Base-by-base conservation (phyloP, 345 rosid species). In the Populus davidiana region DNA sequence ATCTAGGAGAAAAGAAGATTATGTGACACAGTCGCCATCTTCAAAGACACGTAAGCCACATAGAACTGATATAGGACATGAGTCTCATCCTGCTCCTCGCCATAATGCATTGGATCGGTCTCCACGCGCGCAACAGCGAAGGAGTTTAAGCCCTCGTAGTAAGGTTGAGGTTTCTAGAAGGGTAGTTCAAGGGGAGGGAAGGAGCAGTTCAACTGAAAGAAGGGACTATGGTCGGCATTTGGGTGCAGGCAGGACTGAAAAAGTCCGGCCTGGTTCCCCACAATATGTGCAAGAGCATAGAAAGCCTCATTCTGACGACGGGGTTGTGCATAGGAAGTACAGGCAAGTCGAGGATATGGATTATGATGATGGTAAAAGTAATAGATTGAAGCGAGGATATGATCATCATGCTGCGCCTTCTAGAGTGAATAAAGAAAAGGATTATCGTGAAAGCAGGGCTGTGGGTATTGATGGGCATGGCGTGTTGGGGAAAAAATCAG, bases 81-180 rank as follows among this genome's bases (percentile, higher is more conserved):
- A 86, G 4, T 75, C 70, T 0, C 71, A 78, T 69, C 41, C 62
- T 2, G 35, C 33, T 49, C 78, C 89, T 25, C 75, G 75, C 17
- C 80, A 59, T 25, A 78, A 73, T 67, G 82, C 41, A 7, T 25
- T 8, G 4, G 85, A 77, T 73, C 67, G 80, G 63, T 75, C 85
- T 64, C 82, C 77, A 5, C 77, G 77, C 9, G 33, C 18, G 43
- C 62, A 54, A 44, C 75, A 54, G 67, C 75, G 70, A 14, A 80
- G 90, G 85, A 89, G 88, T 39, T 75, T 75, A 79, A 89, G 89
- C 76, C 89, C 88, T 17, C 71, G 50, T 38, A 8, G 49, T 71
- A 66, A 83, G 49, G 70, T 44, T 41, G 87, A 86, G 70, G 81
- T 70, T 31, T 83, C 86, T 73, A 78, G 82, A 75, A 82, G 82